These are phyloP conservation scores for Anthoceros angustus DNA, from an alignment of 225 moss, liverwort and hornwort species.

Conservation along the genomic window DNA sequence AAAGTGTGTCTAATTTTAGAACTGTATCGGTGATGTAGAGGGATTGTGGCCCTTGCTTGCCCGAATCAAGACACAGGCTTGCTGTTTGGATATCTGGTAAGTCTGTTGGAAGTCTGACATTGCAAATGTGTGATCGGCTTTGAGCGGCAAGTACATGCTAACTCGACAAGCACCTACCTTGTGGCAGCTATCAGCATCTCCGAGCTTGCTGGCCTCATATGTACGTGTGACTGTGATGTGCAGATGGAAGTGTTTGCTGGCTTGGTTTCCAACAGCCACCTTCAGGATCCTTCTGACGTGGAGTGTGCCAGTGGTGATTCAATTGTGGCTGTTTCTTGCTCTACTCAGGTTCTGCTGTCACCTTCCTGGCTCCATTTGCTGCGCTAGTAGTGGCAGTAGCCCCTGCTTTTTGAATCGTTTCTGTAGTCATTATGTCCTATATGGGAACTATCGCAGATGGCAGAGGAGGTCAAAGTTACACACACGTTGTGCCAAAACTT, in stretches of 20 bases:
- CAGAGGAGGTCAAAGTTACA: constrained; percentile 43
- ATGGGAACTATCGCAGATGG: constrained; percentile 13
- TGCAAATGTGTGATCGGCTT: not conserved
- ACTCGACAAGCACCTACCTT: not conserved
- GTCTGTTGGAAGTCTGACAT: constrained; percentile 1
- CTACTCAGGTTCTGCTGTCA: not conserved
- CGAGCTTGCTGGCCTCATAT: not conserved
- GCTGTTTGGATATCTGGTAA: constrained; percentile 84
- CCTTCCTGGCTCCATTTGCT: not conserved
- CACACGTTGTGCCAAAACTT: constrained; percentile 40
- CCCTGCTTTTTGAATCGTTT: constrained; percentile 5
- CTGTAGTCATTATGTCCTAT: not conserved
- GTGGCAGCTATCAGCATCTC: not conserved
- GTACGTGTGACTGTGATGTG: not conserved
- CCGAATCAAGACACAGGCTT: constrained; percentile 83
- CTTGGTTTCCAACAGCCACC: constrained; percentile 36
- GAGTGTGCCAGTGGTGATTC: constrained; percentile 11
- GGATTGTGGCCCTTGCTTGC: constrained; percentile 72
- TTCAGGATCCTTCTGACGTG: constrained; percentile 16
- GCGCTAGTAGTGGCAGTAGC: not conserved
- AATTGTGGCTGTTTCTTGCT: not conserved
- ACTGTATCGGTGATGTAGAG: constrained; percentile 30
- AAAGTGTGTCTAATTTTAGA: not conserved
- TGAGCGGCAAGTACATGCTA: not conserved
- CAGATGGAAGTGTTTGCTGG: constrained; percentile 75